Evolutionary conservation across 176 grass and related monocot genomes (phyloP), one percentile per base, ranked within the genome.

Genomic region (Aechmea fasciata): DNA sequence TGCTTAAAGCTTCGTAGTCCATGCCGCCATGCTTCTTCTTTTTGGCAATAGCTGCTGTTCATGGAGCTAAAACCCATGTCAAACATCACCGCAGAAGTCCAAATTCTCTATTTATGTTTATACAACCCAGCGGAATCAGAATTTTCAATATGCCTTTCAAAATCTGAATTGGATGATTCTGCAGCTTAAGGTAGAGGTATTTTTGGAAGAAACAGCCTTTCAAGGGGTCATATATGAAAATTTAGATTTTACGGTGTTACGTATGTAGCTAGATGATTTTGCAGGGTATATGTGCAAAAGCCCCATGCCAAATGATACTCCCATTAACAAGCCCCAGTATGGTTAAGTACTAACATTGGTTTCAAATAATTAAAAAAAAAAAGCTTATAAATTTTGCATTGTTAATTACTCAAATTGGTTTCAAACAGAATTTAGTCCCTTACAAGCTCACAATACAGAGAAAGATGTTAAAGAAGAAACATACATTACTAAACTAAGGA

Each of bases 1-100:
- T 82, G 66, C 89, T 99, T 82, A 99, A 78, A 71, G 84, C 89
- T 74, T 79, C 74, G 65, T 89, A 99, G 75, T 82, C 85, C 67
- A 99, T 68, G 14, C 79, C 80, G 51, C 88, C 79, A 66, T 63
- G 75, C 71, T 90, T 90, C 84, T 90, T 90, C 85, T 84, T 91
- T 80, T 73, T 92, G 66, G 75, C 75, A 47, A 83, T 63, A 20
- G 71, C 65, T 73, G 72, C 69, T 85, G 73, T 85, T 78, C 79
- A 93, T 0, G 78, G 64, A 83, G 73, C 80, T 85, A 77, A 87
- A 75, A 77, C 0, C 41, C 70, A 25, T 51, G 61, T 73, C 78
- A 83, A 84, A 80, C n/a, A 9, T 18, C 3, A 6, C 55, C 33
- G 6, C 48, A 50, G 51, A 26, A 23, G 64, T 50, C 17, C 51